phyloP scores from a whole-genome alignment of 495 filamentous ascomycete genomes.

The Astrothelium subdiscretum region DNA sequence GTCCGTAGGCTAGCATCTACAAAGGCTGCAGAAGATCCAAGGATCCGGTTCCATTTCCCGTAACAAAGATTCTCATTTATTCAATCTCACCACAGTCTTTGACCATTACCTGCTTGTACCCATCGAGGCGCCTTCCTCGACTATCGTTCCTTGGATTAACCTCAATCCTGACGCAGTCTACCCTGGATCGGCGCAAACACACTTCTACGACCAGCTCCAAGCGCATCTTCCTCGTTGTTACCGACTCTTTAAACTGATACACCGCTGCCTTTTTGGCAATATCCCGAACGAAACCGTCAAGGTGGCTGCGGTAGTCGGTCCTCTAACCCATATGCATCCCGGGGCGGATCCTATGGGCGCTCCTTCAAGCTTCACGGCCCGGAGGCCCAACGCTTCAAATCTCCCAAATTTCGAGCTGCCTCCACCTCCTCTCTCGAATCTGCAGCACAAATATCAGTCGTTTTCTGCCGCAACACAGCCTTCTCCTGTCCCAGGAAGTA shows the following conservation, averaged over 20 bases:
- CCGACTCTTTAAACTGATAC: conserved; percentile 18
- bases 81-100: conserved; percentile 1
- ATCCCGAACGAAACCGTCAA: conserved; percentile 25
- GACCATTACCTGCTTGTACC: conserved; percentile 9
- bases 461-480: conserved; percentile 35
- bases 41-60: background rate
- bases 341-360: conserved; percentile 31
- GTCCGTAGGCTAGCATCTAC: background rate
- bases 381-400: conserved; percentile 29
- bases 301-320: conserved; percentile 34
- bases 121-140: conserved; percentile 1
- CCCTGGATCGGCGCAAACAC: conserved; percentile 18
- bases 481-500: conserved; percentile 23
- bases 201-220: conserved; percentile 10
- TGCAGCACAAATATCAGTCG: conserved; percentile 34
- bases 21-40: background rate
- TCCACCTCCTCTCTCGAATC: conserved; percentile 21
- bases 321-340: conserved; percentile 30
- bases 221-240: conserved; percentile 16
- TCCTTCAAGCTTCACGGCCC: conserved; percentile 28
- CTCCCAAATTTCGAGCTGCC: conserved; percentile 30
- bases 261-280: conserved; percentile 18
- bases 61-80: background rate
- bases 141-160: conserved; percentile 14
- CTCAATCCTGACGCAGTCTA: conserved; percentile 17